Evolutionary conservation across 257 asterid species (phyloP).

Genomic region (Plantago major): DNA sequence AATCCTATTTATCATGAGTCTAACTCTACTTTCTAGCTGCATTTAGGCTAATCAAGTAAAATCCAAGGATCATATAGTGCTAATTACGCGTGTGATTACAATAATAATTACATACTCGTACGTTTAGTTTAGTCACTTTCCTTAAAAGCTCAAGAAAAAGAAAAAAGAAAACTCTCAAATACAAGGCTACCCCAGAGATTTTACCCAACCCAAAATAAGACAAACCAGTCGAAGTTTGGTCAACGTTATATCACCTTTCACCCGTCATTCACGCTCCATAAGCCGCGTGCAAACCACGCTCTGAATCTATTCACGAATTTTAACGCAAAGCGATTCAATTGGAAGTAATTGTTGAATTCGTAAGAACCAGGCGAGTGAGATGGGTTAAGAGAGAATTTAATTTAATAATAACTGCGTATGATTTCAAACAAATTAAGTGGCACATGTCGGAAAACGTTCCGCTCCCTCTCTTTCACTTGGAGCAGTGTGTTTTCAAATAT

Average conservation of each 20-base stretch:
- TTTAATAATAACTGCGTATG: neutral
- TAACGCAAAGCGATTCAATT: neutral
- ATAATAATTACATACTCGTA: neutral
- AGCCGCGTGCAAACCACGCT: neutral
- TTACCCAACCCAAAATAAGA: conserved; percentile 15
- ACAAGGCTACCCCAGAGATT: neutral
- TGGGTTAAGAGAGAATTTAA: neutral
- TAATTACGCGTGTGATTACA: conserved; percentile 9
- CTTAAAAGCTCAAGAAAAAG: conserved; percentile 12
- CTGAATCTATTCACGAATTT: neutral
- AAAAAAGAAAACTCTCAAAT: neutral
- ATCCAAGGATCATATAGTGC: neutral
- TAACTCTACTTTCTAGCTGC: no score
- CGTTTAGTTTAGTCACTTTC: neutral
- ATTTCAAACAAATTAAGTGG: neutral
- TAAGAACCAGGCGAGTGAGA: neutral
- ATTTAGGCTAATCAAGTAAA: no score
- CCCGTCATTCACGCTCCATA: neutral
- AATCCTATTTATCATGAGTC: no score
- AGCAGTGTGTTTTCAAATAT: neutral
- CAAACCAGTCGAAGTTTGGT: conserved; percentile 14
- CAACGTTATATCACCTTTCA: conserved; percentile 16
- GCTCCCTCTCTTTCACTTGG: conserved; percentile 3
- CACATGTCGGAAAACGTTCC: neutral
- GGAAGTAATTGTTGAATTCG: neutral